Evolutionary conservation across 352 stramenopile species (phyloP), one percentile per base, ranked within the genome.

Genomic region (Phytopythium boreale): DNA sequence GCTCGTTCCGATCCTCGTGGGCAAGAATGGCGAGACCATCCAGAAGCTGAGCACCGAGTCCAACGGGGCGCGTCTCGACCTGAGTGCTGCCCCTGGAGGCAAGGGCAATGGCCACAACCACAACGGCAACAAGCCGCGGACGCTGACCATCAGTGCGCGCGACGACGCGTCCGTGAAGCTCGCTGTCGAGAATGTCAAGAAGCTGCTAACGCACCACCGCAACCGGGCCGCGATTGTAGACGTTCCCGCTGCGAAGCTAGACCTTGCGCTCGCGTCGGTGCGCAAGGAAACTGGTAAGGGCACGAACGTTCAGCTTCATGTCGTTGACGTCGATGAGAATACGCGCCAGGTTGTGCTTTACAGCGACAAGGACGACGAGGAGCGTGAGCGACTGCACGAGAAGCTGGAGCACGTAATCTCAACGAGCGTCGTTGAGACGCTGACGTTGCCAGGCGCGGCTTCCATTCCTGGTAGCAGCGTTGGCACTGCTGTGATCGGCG

Each of bases 1-100:
- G 80, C 65, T 93, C 29, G 78, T 90, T 26, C 85, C 85, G 1
- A 72, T 89, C 27, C 64, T 93, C 8, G 70, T 93, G 15, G 85
- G 85, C 41, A 89, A 89, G 59, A 92, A 74, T 63, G 85, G 85
- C 43, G 85, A 93, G 51, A 86, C 77, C 17, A 93, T 93, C 63
- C 88, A 89, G 70, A 88, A 87, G 64, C 74, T 93, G 8, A 77
- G 72, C 37, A 61, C 76, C 2, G 76, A 90, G 55, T 80, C 74
- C 67, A 83, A 87, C 51, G 66, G 69, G 19, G 77, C 80, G 36
- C 77, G 75, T 20, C 67, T 92, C 36, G 80, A 89, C 63, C 71
- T 92, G 63, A 87, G 69, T 53, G 62, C 69, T 6, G 52, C 73
- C 12, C 24, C 56, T 9, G 39, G 56, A 31, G 56, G 36, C 39